These are phyloP conservation scores for Fistulifera solaris DNA, from an alignment of 108 stramenopile genomes.

Conservation along the genomic window DNA sequence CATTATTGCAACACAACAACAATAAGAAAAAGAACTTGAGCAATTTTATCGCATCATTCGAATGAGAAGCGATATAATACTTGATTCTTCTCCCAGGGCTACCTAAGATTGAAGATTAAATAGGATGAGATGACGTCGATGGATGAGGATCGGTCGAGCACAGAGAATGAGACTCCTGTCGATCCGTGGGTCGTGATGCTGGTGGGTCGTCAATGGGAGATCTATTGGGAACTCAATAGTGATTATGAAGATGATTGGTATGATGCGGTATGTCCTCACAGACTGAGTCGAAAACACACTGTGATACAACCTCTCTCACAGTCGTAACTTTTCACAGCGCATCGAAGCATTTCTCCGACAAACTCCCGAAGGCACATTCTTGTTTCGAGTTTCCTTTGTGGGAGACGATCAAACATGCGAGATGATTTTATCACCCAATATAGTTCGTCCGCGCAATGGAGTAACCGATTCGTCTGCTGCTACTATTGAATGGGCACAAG, in stretches of 20 bases:
- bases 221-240: slow-evolving; percentile 48
- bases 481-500: too few species aligned
- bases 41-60: too few species aligned
- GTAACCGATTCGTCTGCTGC: too few species aligned
- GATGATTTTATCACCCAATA: slow-evolving; percentile 15
- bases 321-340: background rate
- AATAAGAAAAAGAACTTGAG: too few species aligned
- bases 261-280: slow-evolving; percentile 41
- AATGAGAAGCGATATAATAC: too few species aligned
- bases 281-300: too few species aligned
- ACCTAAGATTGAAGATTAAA: too few species aligned
- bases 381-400: slow-evolving; percentile 48
- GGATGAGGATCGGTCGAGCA: background rate
- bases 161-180: slow-evolving; percentile 4
- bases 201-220: slow-evolving; percentile 73
- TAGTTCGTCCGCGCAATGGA: too few species aligned
- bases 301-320: slow-evolving; percentile 1
- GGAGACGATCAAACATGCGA: slow-evolving; percentile 45
- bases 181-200: slow-evolving; percentile 54
- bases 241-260: slow-evolving; percentile 62
- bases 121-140: too few species aligned
- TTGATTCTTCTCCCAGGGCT: too few species aligned
- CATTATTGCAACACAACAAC: too few species aligned
- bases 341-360: background rate
- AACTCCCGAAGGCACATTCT: slow-evolving; percentile 7